These are phyloP conservation scores for Selaginella moellendorffii DNA, from an alignment of 75 land plant species.

Conservation along the genomic window DNA sequence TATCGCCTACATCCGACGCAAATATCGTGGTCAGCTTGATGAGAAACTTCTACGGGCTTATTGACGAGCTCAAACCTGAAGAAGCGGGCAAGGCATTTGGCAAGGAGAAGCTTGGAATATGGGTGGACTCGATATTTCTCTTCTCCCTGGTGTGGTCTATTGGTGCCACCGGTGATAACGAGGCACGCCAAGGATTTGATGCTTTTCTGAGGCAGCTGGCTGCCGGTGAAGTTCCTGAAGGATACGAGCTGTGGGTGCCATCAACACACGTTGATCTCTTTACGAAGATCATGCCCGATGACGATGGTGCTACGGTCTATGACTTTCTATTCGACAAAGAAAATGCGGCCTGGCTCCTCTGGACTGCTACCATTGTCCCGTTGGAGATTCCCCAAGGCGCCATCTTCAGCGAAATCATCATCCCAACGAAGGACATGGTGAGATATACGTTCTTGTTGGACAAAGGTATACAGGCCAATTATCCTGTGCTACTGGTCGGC, in stretches of 20 bases:
- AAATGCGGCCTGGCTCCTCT: constrained; percentile 20
- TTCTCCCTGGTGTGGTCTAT: constrained; percentile 31
- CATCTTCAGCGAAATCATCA: constrained; percentile 21
- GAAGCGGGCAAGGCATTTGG: constrained; percentile 24
- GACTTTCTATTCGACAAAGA: constrained; percentile 28
- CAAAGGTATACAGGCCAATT: constrained; percentile 16
- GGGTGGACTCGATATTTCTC: constrained; percentile 28
- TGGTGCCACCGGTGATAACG: constrained; percentile 28
- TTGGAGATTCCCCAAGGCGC: constrained; percentile 19
- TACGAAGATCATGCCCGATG: constrained; percentile 18
- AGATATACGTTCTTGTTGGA: constrained; percentile 21
- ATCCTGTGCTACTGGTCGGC: constrained; percentile 23
- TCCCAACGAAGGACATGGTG: constrained; percentile 29
- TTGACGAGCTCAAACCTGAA: constrained; percentile 24
- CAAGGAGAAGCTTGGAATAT: constrained; percentile 17
- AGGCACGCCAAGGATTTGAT: constrained; percentile 23
- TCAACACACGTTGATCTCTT: constrained; percentile 12
- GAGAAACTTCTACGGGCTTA: constrained; percentile 22
- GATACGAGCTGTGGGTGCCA: constrained; percentile 17
- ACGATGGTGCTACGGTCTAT: constrained; percentile 16
- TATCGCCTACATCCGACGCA: constrained; percentile 26
- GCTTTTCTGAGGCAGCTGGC: constrained; percentile 17
- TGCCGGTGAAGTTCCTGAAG: constrained; percentile 15
- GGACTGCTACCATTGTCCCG: constrained; percentile 26
- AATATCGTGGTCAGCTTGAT: constrained; percentile 21